Percentiles rank a stretch among this genome's conserved stretches.
Evolutionary conservation across 331 rosid genomes (phyloP).

Genomic region (Acacia pycnantha): DNA sequence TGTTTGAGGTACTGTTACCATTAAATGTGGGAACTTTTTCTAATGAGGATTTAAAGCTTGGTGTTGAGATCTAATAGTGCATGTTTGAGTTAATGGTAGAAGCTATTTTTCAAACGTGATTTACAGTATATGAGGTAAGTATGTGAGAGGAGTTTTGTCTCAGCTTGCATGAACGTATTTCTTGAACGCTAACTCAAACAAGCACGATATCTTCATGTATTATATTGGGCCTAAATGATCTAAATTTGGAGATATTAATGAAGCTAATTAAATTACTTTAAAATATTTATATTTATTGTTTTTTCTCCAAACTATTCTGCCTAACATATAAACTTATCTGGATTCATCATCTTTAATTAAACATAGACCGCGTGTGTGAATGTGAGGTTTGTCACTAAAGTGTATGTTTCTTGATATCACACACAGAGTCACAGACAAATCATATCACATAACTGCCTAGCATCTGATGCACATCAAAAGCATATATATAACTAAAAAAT

Average conservation of each 20-base stretch:
- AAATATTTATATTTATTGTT: too few relatives aligned
- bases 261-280: too few relatives aligned
- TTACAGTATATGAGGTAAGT: too few relatives aligned
- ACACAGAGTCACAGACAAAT: not conserved
- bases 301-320: too few relatives aligned
- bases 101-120: too few relatives aligned
- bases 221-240: not conserved
- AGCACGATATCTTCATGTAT: not conserved
- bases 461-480: not conserved
- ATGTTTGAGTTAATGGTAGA: too few relatives aligned
- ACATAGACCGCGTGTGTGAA: not conserved
- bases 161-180: rapidly evolving
- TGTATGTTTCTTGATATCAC: not conserved
- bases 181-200: too few relatives aligned
- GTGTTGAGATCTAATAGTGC: not conserved
- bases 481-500: not conserved
- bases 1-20: too few relatives aligned
- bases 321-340: not conserved
- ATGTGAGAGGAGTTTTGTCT: not conserved
- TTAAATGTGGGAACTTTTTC: too few relatives aligned
- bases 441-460: not conserved
- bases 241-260: too few relatives aligned
- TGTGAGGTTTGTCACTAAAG: not conserved
- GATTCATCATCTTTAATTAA: not conserved
- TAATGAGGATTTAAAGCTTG: too few relatives aligned